A percentile compares a stretch with the other conserved stretches of the same genome.
These are phyloP conservation scores for Calonectria henricotiae DNA, from an alignment of 2,329 filamentous ascomycete species.

Conservation along the genomic window DNA sequence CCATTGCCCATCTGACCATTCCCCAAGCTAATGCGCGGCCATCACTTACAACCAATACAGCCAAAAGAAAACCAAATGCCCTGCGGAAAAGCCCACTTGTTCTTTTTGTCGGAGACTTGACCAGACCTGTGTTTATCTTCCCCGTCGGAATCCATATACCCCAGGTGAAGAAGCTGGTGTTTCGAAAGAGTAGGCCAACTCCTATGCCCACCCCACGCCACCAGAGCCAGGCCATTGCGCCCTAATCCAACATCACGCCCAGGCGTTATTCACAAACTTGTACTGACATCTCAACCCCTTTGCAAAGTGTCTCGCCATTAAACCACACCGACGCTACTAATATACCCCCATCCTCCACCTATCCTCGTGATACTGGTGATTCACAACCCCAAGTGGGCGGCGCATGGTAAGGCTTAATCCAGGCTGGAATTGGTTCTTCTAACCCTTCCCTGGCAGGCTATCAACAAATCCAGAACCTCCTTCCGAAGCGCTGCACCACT, in stretches of 20 bases:
- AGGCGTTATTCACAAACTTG: too few species aligned
- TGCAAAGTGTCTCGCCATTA: not conserved
- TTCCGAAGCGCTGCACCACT: constrained; percentile 24
- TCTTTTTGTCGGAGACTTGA: constrained; percentile 46
- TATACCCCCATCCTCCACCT: not conserved
- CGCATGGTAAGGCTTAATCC: not conserved
- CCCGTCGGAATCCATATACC: constrained; percentile 36
- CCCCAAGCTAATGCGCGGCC: not conserved
- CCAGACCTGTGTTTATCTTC: constrained; percentile 46
- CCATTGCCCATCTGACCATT: not conserved
- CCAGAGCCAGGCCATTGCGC: not conserved
- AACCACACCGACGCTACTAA: not conserved
- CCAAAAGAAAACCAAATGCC: constrained; percentile 50
- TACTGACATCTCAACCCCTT: not conserved
- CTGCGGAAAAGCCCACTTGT: constrained; percentile 48
- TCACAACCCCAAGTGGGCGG: not conserved
- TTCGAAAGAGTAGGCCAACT: constrained; percentile 28
- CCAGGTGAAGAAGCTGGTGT: not conserved
- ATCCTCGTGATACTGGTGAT: not conserved
- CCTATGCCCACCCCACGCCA: too few species aligned
- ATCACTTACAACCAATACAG: constrained; percentile 21
- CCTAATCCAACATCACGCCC: too few species aligned
- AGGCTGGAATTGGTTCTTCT: too few species aligned
- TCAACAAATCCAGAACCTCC: constrained; percentile 42
- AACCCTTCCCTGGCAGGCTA: constrained; percentile 24